Base-by-base conservation (phyloP, 768 basidiomycete species). In the Ramaria sp. region DNA sequence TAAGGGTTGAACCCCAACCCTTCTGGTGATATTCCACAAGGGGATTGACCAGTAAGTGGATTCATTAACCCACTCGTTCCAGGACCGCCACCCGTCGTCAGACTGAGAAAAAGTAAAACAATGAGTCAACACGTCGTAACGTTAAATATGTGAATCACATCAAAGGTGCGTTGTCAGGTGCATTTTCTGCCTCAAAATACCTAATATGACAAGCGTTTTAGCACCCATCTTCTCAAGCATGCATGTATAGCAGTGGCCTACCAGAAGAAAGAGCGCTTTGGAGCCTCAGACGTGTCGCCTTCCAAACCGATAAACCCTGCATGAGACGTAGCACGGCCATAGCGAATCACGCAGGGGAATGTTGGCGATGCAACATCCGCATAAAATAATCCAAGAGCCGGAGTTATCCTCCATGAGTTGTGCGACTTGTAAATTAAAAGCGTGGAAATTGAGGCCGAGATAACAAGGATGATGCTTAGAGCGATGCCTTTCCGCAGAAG, bases 81-180 rank as follows among this genome's bases (percentile, higher is more conserved):
- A 5, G 70, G 70, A 5, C 70, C 69, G n/a, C 70, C 71, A 0
- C 71, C 69, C 22, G 70, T 66, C 1, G 68, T 68, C 46, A 72
- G 59, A n/a, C 69, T 70, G 43, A 4, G 31, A 10, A 12, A 17
- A 15, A 27, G 27, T 53, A 38, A 20, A 27, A 27, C 2, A 27
- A 27, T 27, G 19, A n/a, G 39, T 7, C n/a, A n/a, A 31, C 20
- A 31, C 15, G 11, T 48, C 11, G 30, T 17, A 12, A n/a, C n/a
- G 13, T 12, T 7, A 13, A 22, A 51, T 1, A 30, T 12, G 17
- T 1, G 11, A 56, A 63, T n/a, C 30, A 71, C 69, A 72, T 66
- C 37, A 70, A 48, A 0, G 69, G 70, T 1, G 70, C 70, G 31
- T 62, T 63, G 15, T 65, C 54, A 5, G 65, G 53, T 24, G 63